Conservation (phyloP, 257 asterid genomes). For the Solanum sitiens region DNA sequence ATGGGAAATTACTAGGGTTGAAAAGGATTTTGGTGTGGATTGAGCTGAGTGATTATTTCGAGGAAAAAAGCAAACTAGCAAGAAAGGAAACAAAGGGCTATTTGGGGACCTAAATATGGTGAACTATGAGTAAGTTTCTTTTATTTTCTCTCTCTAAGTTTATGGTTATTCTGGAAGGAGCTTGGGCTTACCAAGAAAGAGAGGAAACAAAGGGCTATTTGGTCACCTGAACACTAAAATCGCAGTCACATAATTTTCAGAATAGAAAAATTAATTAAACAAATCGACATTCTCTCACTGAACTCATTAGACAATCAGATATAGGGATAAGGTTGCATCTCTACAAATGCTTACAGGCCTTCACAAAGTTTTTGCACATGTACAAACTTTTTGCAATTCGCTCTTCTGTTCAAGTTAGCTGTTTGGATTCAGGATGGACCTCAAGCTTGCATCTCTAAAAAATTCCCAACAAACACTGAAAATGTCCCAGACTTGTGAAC, state of each 20-base stretch:
- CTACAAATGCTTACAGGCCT: not conserved
- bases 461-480: not conserved
- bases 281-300: not conserved
- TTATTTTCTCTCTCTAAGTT: not conserved
- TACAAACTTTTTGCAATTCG: not conserved
- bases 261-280: not conserved
- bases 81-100: not conserved
- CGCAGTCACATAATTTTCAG: not conserved
- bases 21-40: not conserved
- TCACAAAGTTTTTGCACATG: not conserved
- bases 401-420: not conserved
- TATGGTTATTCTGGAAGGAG: not conserved
- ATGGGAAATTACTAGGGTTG: not conserved
- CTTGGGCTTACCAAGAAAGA: not conserved
- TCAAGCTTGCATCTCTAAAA: not conserved
- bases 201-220: not conserved
- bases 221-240: not conserved
- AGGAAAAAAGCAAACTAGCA: not conserved
- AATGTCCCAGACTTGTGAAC: not conserved
- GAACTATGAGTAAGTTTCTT: not conserved
- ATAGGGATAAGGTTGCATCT: not conserved
- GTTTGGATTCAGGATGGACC: not conserved
- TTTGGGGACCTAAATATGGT: not conserved
- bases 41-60: not conserved
- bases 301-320: not conserved